Percentiles rank a stretch among this genome's conserved stretches.
Conservation (phyloP, 176 grass and related monocot genomes). For the Aegilops longissima region DNA sequence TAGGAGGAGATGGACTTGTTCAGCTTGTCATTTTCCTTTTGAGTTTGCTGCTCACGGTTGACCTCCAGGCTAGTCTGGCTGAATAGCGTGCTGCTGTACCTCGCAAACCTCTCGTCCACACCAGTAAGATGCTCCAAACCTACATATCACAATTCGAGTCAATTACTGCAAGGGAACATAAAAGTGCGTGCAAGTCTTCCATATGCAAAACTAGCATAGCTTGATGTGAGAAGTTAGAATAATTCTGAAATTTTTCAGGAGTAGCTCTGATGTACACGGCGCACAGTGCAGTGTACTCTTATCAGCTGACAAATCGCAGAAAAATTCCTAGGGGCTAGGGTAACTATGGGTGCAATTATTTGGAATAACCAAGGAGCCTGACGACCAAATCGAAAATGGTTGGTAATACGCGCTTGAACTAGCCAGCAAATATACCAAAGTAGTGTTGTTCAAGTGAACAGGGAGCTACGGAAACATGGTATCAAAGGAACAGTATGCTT, state of each 20-base stretch:
- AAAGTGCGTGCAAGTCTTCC: not conserved
- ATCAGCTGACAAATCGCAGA: not conserved
- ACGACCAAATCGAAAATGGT: not conserved
- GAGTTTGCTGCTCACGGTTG: conserved; percentile 68
- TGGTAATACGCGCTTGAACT: not conserved
- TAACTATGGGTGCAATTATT: too few relatives aligned
- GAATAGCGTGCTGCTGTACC: conserved; percentile 68
- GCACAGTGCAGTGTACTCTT: not conserved
- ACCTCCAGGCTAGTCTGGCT: conserved; percentile 77
- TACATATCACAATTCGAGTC: conserved; percentile 30
- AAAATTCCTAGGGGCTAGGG: not conserved
- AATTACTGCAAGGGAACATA: not conserved
- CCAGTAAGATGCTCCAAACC: conserved; percentile 72
- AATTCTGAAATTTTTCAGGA: not conserved
- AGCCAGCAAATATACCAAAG: not conserved
- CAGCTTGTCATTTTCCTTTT: conserved; percentile 72
- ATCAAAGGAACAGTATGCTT: not conserved
- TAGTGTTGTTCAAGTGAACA: not conserved
- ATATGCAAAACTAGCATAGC: not conserved
- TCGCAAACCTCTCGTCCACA: conserved; percentile 58
- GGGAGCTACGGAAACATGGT: not conserved
- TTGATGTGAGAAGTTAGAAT: not conserved
- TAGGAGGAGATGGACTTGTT: conserved; percentile 81
- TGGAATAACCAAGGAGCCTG: not conserved
- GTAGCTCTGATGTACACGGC: not conserved